phyloP scores from a whole-genome alignment of 306 rosid species.

The Lathyrus oleraceus region DNA sequence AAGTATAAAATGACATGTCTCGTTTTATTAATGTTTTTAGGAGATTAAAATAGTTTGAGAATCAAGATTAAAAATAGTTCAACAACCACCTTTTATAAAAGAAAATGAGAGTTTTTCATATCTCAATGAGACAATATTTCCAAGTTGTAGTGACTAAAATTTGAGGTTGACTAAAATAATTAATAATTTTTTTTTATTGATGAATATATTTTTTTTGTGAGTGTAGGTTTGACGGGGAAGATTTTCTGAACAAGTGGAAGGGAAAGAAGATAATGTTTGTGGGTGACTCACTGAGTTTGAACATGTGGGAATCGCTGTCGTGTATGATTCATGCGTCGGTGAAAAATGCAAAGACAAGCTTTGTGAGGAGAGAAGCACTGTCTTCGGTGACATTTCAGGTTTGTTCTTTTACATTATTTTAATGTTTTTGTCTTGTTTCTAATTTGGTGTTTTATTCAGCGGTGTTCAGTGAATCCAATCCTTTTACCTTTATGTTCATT shows the following conservation, averaged over 20 bases:
- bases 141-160: too few relatives aligned
- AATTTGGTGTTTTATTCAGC: background rate
- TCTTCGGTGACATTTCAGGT: conserved; percentile 77
- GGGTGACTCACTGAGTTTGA: conserved; percentile 95
- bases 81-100: too few relatives aligned
- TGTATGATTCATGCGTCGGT: conserved; percentile 93
- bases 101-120: too few relatives aligned
- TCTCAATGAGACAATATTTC: too few relatives aligned
- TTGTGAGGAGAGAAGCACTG: conserved; percentile 42
- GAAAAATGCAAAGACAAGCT: conserved; percentile 58
- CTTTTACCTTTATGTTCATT: conserved; percentile 27
- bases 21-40: too few relatives aligned
- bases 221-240: conserved; percentile 70
- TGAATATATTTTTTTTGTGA: background rate
- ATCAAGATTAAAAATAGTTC: too few relatives aligned
- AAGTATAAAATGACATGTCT: too few relatives aligned
- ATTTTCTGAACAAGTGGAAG: conserved; percentile 63
- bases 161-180: too few relatives aligned
- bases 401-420: background rate
- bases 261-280: conserved; percentile 98
- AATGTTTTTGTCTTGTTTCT: background rate
- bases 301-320: conserved; percentile 92
- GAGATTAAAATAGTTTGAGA: too few relatives aligned
- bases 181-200: background rate
- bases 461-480: background rate